Percentiles rank a stretch among this genome's conserved stretches.
Evolutionary conservation across 495 filamentous ascomycete genomes (phyloP).

Genomic region (Aspergillus haitiensis): DNA sequence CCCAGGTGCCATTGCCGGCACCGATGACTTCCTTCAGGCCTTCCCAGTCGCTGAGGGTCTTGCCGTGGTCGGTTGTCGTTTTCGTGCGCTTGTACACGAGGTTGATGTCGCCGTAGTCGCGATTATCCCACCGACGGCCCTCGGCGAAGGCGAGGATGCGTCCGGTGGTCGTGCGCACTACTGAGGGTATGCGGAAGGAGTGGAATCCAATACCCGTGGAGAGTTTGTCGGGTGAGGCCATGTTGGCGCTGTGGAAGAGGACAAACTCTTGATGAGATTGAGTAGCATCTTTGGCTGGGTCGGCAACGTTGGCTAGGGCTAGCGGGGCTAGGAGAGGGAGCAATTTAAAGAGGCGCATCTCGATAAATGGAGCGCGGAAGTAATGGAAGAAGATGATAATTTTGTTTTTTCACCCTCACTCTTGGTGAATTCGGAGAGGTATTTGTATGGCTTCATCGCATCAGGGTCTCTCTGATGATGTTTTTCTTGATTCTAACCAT

Average conservation of each 20-base stretch:
- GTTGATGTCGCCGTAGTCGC: constrained; percentile 11
- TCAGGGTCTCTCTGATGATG: background rate
- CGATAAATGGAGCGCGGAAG: background rate
- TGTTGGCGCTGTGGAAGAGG: constrained; percentile 12
- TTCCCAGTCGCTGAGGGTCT: constrained; percentile 5
- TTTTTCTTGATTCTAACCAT: background rate
- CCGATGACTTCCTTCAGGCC: background rate
- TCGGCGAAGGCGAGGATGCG: constrained; percentile 5
- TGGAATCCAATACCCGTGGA: constrained; percentile 7
- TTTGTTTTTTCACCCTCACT: background rate
- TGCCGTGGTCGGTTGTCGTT: constrained; percentile 1
- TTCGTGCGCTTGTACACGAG: constrained; percentile 9
- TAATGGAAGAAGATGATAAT: background rate
- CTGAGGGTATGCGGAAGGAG: constrained; percentile 8
- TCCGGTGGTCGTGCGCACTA: constrained; percentile 1
- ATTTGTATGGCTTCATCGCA: background rate
- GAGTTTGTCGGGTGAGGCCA: constrained; percentile 4
- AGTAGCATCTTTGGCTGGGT: background rate
- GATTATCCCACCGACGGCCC: constrained; percentile 3
- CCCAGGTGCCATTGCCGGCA: background rate
- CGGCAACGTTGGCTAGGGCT: background rate
- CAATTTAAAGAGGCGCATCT: constrained; percentile 1
- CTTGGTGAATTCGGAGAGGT: background rate
- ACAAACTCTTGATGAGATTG: constrained; percentile 1
- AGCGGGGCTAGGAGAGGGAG: background rate